Evolutionary conservation across 371 early-diverging fungal species (phyloP).

Genomic region (Coemansia sp.): DNA sequence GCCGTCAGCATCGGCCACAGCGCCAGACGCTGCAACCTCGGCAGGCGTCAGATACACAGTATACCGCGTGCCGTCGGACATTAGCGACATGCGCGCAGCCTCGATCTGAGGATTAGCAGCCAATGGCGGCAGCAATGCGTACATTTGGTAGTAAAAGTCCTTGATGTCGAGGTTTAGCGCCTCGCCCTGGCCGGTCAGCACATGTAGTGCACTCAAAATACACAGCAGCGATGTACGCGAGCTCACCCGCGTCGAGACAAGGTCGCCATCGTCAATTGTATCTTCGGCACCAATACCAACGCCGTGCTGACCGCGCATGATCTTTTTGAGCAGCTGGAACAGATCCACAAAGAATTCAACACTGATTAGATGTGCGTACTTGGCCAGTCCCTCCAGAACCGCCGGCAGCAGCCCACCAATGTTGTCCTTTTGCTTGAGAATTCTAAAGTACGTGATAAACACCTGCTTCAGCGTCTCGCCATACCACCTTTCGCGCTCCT

Average conservation of each 20-base stretch:
- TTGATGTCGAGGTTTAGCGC: slow-evolving; percentile 83
- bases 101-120: slow-evolving; percentile 66
- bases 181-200: slow-evolving; percentile 86
- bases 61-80: slow-evolving; percentile 47
- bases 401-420: slow-evolving; percentile 68
- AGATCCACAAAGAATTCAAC: slow-evolving; percentile 93
- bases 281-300: slow-evolving; percentile 43
- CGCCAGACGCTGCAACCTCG: slow-evolving; percentile 26
- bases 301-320: slow-evolving; percentile 63
- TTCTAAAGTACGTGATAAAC: slow-evolving; percentile 89
- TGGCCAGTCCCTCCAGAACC: slow-evolving; percentile 86
- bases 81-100: slow-evolving; percentile 50
- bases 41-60: slow-evolving; percentile 37
- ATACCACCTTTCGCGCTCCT: slow-evolving; percentile 58
- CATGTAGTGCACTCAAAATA: slow-evolving; percentile 80
- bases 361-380: slow-evolving; percentile 82
- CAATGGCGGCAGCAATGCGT: slow-evolving; percentile 70
- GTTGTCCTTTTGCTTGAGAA: slow-evolving; percentile 83
- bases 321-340: slow-evolving; percentile 73
- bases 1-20: slow-evolving; percentile 12
- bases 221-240: slow-evolving; percentile 73
- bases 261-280: slow-evolving; percentile 15
- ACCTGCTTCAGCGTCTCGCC: slow-evolving; percentile 88
- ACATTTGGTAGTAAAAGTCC: slow-evolving; percentile 80
- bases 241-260: slow-evolving; percentile 39